Evolutionary conservation across 805 yeast species (phyloP).

Genomic region (Starmerella stigmatis): DNA sequence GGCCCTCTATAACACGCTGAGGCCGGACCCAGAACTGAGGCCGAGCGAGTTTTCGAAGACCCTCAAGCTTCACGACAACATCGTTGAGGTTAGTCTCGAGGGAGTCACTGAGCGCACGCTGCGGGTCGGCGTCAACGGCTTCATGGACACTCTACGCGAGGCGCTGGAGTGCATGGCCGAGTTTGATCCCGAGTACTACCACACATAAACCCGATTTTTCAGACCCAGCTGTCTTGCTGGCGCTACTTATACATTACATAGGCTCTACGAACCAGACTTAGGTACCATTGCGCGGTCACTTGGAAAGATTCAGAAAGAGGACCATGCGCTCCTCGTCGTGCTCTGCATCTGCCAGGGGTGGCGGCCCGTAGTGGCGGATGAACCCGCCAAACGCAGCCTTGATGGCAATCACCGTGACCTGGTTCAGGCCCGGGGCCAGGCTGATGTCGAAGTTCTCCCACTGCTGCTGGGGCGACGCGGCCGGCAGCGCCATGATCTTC

Average conservation of each 20-base stretch:
- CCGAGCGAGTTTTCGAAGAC: conserved; percentile 50
- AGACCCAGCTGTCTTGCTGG: too few species aligned
- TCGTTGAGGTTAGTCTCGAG: conserved; percentile 21
- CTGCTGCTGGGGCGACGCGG: not conserved
- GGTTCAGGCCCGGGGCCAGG: conserved; percentile 31
- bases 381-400: conserved; percentile 23
- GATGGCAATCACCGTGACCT: conserved; percentile 27
- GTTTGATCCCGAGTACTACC: conserved; percentile 11
- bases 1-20: conserved; percentile 50
- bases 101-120: conserved; percentile 52
- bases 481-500: conserved; percentile 25
- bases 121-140: conserved; percentile 74
- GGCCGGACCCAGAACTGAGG: conserved; percentile 74
- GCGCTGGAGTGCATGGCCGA: conserved; percentile 43
- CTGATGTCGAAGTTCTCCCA: conserved; percentile 28
- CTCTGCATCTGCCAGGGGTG: conserved; percentile 26
- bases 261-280: too few species aligned
- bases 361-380: conserved; percentile 26
- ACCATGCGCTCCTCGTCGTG: conserved; percentile 27
- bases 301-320: conserved; percentile 24
- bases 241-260: not conserved
- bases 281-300: conserved; percentile 24
- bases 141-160: conserved; percentile 65
- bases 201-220: not conserved
- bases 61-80: conserved; percentile 33